These are phyloP conservation scores for Trichoderma arundinaceum DNA, from an alignment of 2,329 filamentous ascomycete species.

Conservation along the genomic window DNA sequence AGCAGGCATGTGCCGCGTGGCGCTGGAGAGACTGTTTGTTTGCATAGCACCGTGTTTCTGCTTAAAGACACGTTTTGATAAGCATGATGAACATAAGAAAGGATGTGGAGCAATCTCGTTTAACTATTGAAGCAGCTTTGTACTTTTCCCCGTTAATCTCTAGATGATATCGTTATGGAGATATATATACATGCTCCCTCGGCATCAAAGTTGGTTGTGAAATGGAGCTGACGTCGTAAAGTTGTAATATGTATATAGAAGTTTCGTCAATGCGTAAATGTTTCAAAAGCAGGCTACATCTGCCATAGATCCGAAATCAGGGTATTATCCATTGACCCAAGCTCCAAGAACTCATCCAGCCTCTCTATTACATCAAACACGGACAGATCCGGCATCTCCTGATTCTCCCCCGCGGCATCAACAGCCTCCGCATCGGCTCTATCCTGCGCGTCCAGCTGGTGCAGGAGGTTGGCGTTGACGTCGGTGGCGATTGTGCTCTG, in stretches of 20 bases:
- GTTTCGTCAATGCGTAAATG: too few species aligned
- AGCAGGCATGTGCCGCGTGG: constrained; percentile 11
- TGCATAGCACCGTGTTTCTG: constrained; percentile 14
- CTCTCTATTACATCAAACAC: background rate
- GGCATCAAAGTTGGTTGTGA: too few species aligned
- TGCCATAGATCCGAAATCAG: constrained; percentile 14
- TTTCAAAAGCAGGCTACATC: background rate
- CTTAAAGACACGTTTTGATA: background rate
- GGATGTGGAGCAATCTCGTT: constrained; percentile 5
- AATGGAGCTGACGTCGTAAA: too few species aligned
- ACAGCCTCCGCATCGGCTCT: background rate
- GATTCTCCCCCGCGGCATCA: background rate
- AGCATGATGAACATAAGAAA: constrained; percentile 10
- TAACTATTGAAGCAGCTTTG: background rate
- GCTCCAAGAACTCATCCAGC: constrained; percentile 15
- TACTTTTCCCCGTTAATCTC: background rate
- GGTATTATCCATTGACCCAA: constrained; percentile 4
- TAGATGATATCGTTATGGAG: too few species aligned
- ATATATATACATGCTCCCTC: background rate
- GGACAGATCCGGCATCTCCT: background rate
- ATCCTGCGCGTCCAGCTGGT: background rate
- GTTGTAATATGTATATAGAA: too few species aligned
- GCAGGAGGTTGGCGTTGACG: background rate
- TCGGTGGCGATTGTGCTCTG: background rate
- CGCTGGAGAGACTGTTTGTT: constrained; percentile 21